Base-by-base conservation (phyloP, 768 basidiomycete species). In the Omphalotus guepiniiformis region DNA sequence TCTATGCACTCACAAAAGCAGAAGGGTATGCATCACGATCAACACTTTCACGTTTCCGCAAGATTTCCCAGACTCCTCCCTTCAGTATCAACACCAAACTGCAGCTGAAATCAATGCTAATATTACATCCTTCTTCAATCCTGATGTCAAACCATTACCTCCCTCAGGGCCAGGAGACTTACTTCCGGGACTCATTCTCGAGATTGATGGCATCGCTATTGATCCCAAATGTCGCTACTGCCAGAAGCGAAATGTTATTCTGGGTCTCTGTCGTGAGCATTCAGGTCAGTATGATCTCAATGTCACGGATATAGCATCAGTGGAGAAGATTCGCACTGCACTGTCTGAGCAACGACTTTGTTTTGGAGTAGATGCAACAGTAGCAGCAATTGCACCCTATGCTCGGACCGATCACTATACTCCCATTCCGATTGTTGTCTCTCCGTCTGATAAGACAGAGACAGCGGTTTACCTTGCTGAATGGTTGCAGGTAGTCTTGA, bases 341-440 rank as follows among this genome's bases (percentile, higher is more conserved):
- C 9, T 38, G 7, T 9, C 9, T 2, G 8, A 38, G 8, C 16
- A 16, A 21, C 40, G 47, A 21, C 30, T 27, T 9, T 57, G 53
- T 25, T 42, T 41, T 48, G 63, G 59, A 21, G 60, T 55, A 19
- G 64, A 66, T 42, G 64, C 50, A 1, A 64, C 61, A 2, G 63
- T 66, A 1, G 34, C 61, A 25, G 60, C 50, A 2, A 47, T 66
- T 38, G 62, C 56, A 1, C 57, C 61, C 6, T 46, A 58, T 22
- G 52, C 54, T 0, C 53, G 26, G 1, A 38, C 13, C 4, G 52
- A 63, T n/a, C 32, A 64, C 39, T 66, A 66, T 48, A 38, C 42
- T 26, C 47, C 55, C 1, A 21, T 38, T 38, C 36, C 36, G 9
- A n/a, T 38, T 38, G 36, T 38, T 6, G 8, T 38, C 7, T 38